A percentile compares a stretch with the other conserved stretches of the same genome.
These are phyloP conservation scores for Thelonectria discophora DNA, from an alignment of 2,329 filamentous ascomycete genomes.

Conservation along the genomic window DNA sequence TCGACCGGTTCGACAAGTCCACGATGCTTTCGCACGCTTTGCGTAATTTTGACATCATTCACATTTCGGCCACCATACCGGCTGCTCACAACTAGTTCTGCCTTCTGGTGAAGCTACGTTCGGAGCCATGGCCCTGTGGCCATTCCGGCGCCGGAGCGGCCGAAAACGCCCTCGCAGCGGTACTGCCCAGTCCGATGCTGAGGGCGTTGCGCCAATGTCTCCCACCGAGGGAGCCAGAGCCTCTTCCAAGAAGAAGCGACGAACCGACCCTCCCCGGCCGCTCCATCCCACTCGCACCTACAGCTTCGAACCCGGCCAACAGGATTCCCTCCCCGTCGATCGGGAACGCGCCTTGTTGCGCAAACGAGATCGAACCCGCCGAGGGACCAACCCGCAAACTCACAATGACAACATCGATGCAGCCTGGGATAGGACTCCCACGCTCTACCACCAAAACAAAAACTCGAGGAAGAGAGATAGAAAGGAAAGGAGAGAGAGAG, in stretches of 20 bases:
- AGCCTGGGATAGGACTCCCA: slow-evolving; percentile 52
- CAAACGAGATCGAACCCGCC: slow-evolving; percentile 36
- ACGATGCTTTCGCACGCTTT: slow-evolving; percentile 44
- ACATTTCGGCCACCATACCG: slow-evolving; percentile 37
- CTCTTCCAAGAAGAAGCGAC: slow-evolving; percentile 53
- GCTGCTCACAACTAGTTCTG: slow-evolving; percentile 35
- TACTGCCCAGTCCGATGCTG: slow-evolving; percentile 63
- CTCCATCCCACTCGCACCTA: slow-evolving; percentile 61
- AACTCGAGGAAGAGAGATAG: slow-evolving; percentile 75
- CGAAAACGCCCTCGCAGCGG: slow-evolving; percentile 65
- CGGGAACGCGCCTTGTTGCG: slow-evolving; percentile 30
- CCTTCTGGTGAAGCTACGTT: slow-evolving; percentile 32
- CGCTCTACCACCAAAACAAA: slow-evolving; percentile 69
- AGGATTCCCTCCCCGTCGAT: slow-evolving; percentile 61
- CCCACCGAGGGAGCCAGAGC: slow-evolving; percentile 46
- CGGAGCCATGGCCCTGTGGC: slow-evolving; percentile 79
- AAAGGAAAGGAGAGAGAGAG: slow-evolving; percentile 79
- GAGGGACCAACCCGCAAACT: slow-evolving; percentile 25
- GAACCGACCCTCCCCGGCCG: slow-evolving; percentile 58
- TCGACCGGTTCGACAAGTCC: slow-evolving; percentile 37
- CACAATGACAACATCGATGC: slow-evolving; percentile 24
- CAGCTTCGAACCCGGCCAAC: slow-evolving; percentile 69
- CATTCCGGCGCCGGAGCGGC: slow-evolving; percentile 78
- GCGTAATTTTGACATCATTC: slow-evolving; percentile 37
- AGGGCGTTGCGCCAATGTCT: slow-evolving; percentile 51